Evolutionary conservation across 2,329 filamentous ascomycete species (phyloP).

Genomic region (Raffaelea ambrosiae): DNA sequence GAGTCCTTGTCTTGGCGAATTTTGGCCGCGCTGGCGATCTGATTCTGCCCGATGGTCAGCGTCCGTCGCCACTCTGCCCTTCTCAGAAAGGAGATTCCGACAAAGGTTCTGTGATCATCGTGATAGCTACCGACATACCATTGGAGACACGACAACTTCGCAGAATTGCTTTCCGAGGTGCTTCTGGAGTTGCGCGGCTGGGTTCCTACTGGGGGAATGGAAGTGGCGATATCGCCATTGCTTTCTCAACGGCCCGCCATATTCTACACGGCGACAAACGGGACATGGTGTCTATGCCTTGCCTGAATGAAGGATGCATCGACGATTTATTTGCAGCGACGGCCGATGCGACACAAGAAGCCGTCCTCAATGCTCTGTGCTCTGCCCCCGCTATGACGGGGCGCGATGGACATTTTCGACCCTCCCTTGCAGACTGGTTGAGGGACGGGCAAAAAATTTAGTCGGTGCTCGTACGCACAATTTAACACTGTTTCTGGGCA

Average conservation of each 20-base stretch:
- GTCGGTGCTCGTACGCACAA: too few species aligned
- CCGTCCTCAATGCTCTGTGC: constrained; percentile 55
- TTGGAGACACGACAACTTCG: constrained; percentile 27
- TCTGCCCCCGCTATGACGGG: constrained; percentile 53
- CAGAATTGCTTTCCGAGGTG: constrained; percentile 28
- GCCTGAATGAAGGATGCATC: constrained; percentile 23
- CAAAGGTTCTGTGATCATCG: constrained; percentile 45
- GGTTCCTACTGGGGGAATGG: constrained; percentile 54
- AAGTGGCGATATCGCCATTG: constrained; percentile 60
- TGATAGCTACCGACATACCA: constrained; percentile 41
- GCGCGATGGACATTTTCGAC: constrained; percentile 9
- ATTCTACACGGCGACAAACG: constrained; percentile 45
- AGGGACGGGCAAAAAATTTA: too few species aligned
- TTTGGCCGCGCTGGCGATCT: constrained; percentile 32
- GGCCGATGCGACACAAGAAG: constrained; percentile 56
- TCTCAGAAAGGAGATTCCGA: neutral
- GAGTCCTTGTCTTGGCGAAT: neutral
- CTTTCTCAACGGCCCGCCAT: constrained; percentile 53
- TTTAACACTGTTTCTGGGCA: too few species aligned
- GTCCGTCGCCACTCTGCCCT: constrained; percentile 21
- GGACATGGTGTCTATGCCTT: neutral
- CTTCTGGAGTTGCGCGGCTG: constrained; percentile 50
- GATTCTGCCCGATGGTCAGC: constrained; percentile 34
- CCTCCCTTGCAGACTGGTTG: neutral
- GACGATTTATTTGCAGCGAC: constrained; percentile 54